These are phyloP conservation scores for Plicaturopsis crispa DNA, from an alignment of 768 basidiomycete genomes.

Conservation along the genomic window DNA sequence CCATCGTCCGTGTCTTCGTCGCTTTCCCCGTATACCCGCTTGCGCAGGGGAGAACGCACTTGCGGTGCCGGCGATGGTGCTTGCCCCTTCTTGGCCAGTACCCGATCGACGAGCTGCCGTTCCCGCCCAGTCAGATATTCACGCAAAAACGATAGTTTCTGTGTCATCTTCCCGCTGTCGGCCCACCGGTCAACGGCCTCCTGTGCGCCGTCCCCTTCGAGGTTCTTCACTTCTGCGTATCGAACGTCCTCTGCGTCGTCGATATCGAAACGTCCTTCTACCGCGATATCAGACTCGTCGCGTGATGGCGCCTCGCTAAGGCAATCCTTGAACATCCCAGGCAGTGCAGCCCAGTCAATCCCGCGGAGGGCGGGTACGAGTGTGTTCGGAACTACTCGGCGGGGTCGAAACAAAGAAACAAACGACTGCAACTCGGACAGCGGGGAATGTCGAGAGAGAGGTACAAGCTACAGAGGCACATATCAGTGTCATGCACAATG, in stretches of 20 bases:
- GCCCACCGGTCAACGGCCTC: conserved; percentile 49
- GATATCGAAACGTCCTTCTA: conserved; percentile 7
- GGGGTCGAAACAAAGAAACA: conserved; percentile 76
- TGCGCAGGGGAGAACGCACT: conserved; percentile 11
- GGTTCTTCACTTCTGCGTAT: conserved; percentile 57
- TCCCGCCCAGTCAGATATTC: conserved; percentile 32
- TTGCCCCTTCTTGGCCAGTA: conserved; percentile 11
- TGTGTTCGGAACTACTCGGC: conserved; percentile 74
- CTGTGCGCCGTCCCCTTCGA: conserved; percentile 48
- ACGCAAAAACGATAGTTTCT: conserved; percentile 37
- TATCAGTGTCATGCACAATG: neutral
- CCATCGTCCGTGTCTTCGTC: conserved; percentile 35
- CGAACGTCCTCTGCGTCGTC: conserved; percentile 35
- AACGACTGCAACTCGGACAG: conserved; percentile 81
- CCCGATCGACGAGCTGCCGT: conserved; percentile 25
- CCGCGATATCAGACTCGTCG: conserved; percentile 1
- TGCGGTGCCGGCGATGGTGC: neutral
- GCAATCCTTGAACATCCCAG: conserved; percentile 57
- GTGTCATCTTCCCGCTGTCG: conserved; percentile 33
- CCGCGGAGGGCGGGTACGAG: conserved; percentile 40
- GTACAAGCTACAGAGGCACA: conserved; percentile 52
- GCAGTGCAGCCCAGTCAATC: conserved; percentile 70
- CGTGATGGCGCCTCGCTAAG: conserved; percentile 23
- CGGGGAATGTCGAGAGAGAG: conserved; percentile 80
- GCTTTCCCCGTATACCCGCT: conserved; percentile 17